Evolutionary conservation across 441 rosid genomes (phyloP).

Genomic region (Corymbia citriodora): DNA sequence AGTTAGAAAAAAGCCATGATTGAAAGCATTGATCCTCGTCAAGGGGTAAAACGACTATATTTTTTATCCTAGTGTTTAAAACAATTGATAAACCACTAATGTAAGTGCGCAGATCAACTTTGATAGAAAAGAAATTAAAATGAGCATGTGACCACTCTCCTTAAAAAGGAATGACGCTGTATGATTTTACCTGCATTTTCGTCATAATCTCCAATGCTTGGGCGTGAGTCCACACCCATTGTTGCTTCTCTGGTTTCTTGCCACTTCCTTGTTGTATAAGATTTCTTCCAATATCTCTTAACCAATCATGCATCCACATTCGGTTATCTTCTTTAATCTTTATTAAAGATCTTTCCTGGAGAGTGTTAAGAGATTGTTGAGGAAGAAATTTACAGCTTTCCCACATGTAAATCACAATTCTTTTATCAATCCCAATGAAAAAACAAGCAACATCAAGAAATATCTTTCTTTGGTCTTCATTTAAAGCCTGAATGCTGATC

Average conservation of each 20-base stretch:
- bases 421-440: not conserved
- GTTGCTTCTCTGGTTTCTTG: not conserved
- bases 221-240: not conserved
- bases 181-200: not conserved
- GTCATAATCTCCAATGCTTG: not conserved
- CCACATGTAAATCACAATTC: not conserved
- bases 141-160: not conserved
- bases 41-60: not conserved
- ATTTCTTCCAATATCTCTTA: not conserved
- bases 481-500: not conserved
- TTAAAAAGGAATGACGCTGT: not conserved
- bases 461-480: not conserved
- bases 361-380: not conserved
- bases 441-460: not conserved
- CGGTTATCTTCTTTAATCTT: not conserved
- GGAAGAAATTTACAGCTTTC: not conserved
- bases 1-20: not conserved
- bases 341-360: not conserved
- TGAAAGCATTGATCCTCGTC: not conserved
- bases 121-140: not conserved
- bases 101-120: too few relatives aligned
- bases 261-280: not conserved
- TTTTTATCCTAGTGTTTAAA: not conserved
- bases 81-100: accelerated
- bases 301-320: not conserved